A percentile compares a stretch with the other conserved stretches of the same genome.
Conservation (phyloP, 2,329 filamentous ascomycete genomes). For the Cladosporium sp. region DNA sequence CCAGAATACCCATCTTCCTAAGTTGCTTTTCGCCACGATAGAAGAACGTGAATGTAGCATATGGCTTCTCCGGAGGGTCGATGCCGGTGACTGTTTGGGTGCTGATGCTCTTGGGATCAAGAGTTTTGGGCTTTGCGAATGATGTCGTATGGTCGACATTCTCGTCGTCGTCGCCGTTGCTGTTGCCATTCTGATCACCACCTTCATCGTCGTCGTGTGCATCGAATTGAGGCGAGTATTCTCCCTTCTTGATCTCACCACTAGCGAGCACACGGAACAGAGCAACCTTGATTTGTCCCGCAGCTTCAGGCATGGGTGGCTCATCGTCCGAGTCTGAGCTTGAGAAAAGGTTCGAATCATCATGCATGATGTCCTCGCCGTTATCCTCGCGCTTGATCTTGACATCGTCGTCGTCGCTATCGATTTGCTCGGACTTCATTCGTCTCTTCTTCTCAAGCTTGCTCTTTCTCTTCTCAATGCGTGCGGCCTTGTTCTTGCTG, state of each 20-base stretch:
- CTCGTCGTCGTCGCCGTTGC: conserved; percentile 62
- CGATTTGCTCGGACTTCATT: conserved; percentile 57
- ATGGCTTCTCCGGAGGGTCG: conserved; percentile 91
- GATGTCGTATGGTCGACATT: conserved; percentile 96
- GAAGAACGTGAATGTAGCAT: conserved; percentile 95
- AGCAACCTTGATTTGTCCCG: conserved; percentile 96
- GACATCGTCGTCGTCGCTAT: conserved; percentile 48
- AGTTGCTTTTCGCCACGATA: conserved; percentile 94
- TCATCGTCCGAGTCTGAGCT: conserved; percentile 74
- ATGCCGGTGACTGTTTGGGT: conserved; percentile 99
- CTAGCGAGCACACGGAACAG: conserved; percentile 93
- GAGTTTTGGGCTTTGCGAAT: conserved; percentile 91
- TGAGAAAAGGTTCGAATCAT: conserved; percentile 64
- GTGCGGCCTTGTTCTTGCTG: conserved; percentile 76
- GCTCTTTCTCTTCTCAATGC: conserved; percentile 57
- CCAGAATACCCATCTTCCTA: conserved; percentile 89
- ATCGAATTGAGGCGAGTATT: conserved; percentile 96
- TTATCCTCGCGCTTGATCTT: conserved; percentile 42
- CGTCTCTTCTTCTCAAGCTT: conserved; percentile 75
- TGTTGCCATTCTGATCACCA: conserved; percentile 48
- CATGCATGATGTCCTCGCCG: conserved; percentile 62
- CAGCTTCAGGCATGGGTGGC: conserved; percentile 81
- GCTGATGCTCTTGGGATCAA: conserved; percentile 95
- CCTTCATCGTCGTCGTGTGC: conserved; percentile 88
- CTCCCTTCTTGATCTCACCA: conserved; percentile 94